These are phyloP conservation scores for Rhizopogon roseolus DNA, from an alignment of 768 basidiomycete species.

Conservation along the genomic window DNA sequence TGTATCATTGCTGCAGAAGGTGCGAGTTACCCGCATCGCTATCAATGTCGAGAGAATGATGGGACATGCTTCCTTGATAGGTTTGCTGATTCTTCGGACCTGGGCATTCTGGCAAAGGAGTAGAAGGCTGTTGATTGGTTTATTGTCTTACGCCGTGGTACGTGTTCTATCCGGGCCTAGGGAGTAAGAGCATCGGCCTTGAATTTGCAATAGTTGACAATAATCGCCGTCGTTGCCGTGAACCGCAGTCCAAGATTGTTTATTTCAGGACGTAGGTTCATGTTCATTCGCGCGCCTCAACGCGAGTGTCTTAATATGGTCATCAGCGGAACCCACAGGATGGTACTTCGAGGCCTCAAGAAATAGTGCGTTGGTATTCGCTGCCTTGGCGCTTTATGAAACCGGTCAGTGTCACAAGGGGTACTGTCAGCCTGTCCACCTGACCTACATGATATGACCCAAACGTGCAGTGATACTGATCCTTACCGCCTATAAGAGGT, in stretches of 20 bases:
- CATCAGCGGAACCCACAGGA: not conserved
- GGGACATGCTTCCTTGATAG: slow-evolving; percentile 2
- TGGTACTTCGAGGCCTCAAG: not conserved
- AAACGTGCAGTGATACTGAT: not conserved
- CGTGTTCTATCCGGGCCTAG: not conserved
- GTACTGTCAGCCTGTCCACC: not conserved
- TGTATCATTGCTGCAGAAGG: slow-evolving; percentile 6
- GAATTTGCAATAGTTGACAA: slow-evolving; percentile 2
- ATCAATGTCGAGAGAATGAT: not conserved
- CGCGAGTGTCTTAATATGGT: not conserved
- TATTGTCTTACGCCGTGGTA: slow-evolving; percentile 8
- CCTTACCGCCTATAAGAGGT: not conserved
- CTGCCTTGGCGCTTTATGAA: not conserved
- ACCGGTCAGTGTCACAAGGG: not conserved
- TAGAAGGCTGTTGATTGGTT: slow-evolving; percentile 8
- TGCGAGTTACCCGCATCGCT: not conserved
- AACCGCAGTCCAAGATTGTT: slow-evolving; percentile 2
- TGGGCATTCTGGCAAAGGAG: slow-evolving; percentile 15
- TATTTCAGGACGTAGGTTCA: slow-evolving; percentile 1
- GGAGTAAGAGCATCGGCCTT: not conserved
- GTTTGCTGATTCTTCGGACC: slow-evolving; percentile 13
- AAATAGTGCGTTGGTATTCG: not conserved
- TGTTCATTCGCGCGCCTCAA: not conserved
- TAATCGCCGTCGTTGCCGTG: slow-evolving; percentile 4
- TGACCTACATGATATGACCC: not conserved